Evolutionary conservation across 352 stramenopile species (phyloP), one percentile per base, ranked within the genome.

Genomic region (Pythium periplocum): DNA sequence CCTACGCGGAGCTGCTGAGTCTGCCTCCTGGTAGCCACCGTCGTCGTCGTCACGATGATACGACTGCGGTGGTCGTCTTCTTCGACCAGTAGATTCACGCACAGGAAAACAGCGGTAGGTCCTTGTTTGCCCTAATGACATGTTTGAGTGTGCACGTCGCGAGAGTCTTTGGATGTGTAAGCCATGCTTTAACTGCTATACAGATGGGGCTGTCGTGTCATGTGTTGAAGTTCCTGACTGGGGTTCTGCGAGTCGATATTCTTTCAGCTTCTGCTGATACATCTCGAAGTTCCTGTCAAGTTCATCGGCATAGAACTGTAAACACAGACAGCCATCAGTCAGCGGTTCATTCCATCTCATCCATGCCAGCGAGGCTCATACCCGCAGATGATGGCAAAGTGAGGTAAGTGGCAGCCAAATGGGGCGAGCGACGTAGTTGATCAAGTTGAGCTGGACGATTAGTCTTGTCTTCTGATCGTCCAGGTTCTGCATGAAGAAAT

Each of bases 31-130:
- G 92, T 45, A 83, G 71, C 51, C 68, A 81, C 48, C 86, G 92
- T 32, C 83, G 92, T 33, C 83, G 79, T 52, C 84, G 88, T 53
- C 91, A 98, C 71, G 92, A 98, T 67, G 92, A 98, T 63, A 97
- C 93, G 32, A 97, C 87, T 5, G 90, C 88, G 35, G 66, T 97
- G 8, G 88, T 98, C 34, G 66, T 98, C 17, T 96, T 92, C 64
- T 88, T 94, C 52, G 67, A 89, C 41, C 52, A 55, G 26, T 85
- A 77, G 61, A 44, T 9, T 34, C 26, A 40, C 35, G 49, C 5
- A n/a, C 26, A 33, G 30, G 34, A 48, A 26, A 26, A 26, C 17
- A 26, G 17, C 17, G 17, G 17, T 26, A 26, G 17, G 17, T 26
- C 17, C 17, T 26, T 26, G 17, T 26, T 26, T 26, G 17, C 17